phyloP scores from a whole-genome alignment of 164 flowering plant species.

The Cinnamomum micranthum region DNA sequence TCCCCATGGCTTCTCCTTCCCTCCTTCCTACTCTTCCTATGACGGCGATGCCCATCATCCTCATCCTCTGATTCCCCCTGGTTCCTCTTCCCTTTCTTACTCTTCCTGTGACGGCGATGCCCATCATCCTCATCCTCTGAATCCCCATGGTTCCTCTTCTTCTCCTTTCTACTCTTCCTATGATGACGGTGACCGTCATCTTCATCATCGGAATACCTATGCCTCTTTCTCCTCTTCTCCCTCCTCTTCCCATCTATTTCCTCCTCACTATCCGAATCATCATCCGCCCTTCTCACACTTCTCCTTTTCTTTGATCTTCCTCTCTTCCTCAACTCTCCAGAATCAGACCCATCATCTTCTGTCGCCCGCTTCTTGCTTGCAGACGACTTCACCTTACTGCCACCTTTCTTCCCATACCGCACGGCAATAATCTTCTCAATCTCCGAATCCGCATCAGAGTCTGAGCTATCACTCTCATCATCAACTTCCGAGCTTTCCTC shows the following conservation, averaged over 20 bases:
- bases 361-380: constrained; percentile 19
- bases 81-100: constrained; percentile 28
- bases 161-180: constrained; percentile 9
- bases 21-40: background rate
- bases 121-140: constrained; percentile 31
- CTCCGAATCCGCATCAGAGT: constrained; percentile 80
- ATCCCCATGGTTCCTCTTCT: constrained; percentile 42
- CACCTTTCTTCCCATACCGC: constrained; percentile 49
- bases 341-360: constrained; percentile 30
- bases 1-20: background rate
- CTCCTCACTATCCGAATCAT: constrained; percentile 42
- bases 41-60: constrained; percentile 2
- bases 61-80: background rate
- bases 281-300: constrained; percentile 57
- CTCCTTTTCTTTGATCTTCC: constrained; percentile 12
- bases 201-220: constrained; percentile 37
- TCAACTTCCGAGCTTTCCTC: constrained; percentile 39
- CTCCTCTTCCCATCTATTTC: constrained; percentile 43
- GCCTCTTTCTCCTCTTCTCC: constrained; percentile 51
- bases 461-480: constrained; percentile 66
- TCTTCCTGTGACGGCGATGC: constrained; percentile 28
- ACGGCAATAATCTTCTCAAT: constrained; percentile 77
- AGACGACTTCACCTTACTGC: constrained; percentile 20
- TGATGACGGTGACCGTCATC: constrained; percentile 4
- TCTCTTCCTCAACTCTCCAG: constrained; percentile 12